phyloP scores from a whole-genome alignment of 169 alveolate species.

The Plasmodium gaboni region DNA sequence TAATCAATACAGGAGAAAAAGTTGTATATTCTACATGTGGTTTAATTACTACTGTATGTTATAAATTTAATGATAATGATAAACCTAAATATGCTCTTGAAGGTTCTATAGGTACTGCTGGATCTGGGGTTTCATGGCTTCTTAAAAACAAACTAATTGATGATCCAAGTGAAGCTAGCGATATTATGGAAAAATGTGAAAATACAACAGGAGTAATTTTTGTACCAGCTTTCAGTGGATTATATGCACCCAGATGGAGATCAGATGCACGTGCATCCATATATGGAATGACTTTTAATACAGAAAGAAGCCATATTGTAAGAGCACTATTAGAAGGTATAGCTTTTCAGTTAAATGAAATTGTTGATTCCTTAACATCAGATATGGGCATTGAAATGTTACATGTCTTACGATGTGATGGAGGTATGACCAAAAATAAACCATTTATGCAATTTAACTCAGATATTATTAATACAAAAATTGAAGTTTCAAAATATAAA shows the following conservation, averaged over 20 bases:
- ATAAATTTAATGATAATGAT: slow-evolving; percentile 83
- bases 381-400: slow-evolving; percentile 81
- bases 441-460: slow-evolving; percentile 89
- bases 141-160: slow-evolving; percentile 82
- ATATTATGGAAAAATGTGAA: slow-evolving; percentile 78
- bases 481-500: slow-evolving; percentile 73
- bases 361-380: slow-evolving; percentile 75
- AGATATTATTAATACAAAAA: slow-evolving; percentile 84
- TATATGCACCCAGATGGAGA: slow-evolving; percentile 96
- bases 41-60: slow-evolving; percentile 93
- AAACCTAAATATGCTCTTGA: slow-evolving; percentile 92
- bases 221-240: slow-evolving; percentile 96
- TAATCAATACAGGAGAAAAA: slow-evolving; percentile 92
- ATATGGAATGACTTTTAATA: slow-evolving; percentile 91
- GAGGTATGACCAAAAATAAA: slow-evolving; percentile 91
- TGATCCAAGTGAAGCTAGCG: slow-evolving; percentile 84
- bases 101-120: slow-evolving; percentile 97
- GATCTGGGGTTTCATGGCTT: slow-evolving; percentile 93
- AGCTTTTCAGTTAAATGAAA: slow-evolving; percentile 90
- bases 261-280: slow-evolving; percentile 94
- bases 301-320: slow-evolving; percentile 90
- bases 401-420: slow-evolving; percentile 91
- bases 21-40: slow-evolving; percentile 89
- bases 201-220: slow-evolving; percentile 93
- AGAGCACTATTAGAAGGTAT: slow-evolving; percentile 93